phyloP scores from a whole-genome alignment of 2,329 filamentous ascomycete species.

The Paecilomyces formosus region DNA sequence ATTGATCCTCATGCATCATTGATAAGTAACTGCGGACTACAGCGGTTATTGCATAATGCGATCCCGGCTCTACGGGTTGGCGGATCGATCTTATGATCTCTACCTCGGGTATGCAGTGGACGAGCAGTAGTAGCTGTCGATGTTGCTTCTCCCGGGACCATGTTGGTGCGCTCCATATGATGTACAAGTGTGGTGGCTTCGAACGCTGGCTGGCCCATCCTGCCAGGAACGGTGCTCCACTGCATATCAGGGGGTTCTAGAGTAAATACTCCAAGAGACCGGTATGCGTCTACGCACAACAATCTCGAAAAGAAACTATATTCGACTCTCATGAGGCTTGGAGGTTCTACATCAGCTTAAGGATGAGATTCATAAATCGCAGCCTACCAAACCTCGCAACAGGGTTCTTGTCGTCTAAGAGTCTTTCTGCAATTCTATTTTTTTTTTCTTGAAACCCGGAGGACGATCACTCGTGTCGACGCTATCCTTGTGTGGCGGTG shows the following conservation, averaged over 20 bases:
- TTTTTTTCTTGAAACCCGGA: neutral
- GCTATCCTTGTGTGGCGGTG: neutral
- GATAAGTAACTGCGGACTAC: neutral
- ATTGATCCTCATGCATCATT: neutral
- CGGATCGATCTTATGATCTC: neutral
- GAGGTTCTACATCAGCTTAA: neutral
- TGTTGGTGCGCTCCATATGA: neutral
- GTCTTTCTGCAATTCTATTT: neutral
- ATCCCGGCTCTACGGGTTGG: neutral
- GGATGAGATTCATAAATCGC: too few relatives aligned
- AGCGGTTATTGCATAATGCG: neutral
- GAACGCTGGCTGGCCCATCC: neutral
- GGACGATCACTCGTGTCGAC: neutral
- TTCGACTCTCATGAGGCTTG: neutral
- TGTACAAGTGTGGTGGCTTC: neutral
- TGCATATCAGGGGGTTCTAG: neutral
- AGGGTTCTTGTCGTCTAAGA: neutral
- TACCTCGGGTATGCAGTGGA: neutral
- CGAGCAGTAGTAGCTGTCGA: neutral
- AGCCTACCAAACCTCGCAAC: neutral
- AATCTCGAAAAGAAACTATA: neutral
- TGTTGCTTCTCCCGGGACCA: neutral
- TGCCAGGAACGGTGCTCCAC: neutral
- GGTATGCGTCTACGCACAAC: neutral
- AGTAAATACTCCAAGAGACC: neutral